phyloP scores from a whole-genome alignment of 2,329 filamentous ascomycete genomes.

The Microsporum audouinii region DNA sequence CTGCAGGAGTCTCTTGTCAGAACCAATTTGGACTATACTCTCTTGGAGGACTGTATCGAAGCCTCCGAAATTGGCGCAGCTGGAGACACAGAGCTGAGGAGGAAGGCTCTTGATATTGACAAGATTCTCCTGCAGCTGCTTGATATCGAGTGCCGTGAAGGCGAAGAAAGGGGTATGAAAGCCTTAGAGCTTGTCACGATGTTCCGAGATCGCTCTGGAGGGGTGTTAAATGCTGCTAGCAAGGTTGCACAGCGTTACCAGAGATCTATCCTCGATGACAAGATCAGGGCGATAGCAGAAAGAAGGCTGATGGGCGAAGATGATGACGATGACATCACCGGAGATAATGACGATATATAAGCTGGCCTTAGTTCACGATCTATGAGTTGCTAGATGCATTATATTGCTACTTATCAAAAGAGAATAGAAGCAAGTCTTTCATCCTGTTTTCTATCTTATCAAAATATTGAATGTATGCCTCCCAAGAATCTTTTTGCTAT shows the following conservation, averaged over 20 bases:
- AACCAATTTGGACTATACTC: slow-evolving; percentile 56
- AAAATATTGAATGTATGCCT: background rate
- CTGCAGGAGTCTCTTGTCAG: slow-evolving; percentile 78
- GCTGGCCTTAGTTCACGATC: background rate
- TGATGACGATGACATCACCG: slow-evolving; percentile 37
- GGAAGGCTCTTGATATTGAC: slow-evolving; percentile 73
- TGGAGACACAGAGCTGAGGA: slow-evolving; percentile 56
- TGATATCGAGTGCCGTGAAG: slow-evolving; percentile 78
- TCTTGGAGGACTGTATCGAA: slow-evolving; percentile 63
- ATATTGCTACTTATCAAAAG: background rate
- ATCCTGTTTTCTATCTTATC: background rate
- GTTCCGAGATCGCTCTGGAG: slow-evolving; percentile 71
- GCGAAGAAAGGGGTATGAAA: slow-evolving; percentile 88
- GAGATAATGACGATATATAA: slow-evolving; percentile 22
- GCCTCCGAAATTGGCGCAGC: slow-evolving; percentile 52
- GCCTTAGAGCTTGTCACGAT: slow-evolving; percentile 80
- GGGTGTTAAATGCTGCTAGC: slow-evolving; percentile 81
- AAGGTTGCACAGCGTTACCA: slow-evolving; percentile 85
- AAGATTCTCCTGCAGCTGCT: slow-evolving; percentile 82
- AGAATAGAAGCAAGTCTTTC: background rate
- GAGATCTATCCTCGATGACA: slow-evolving; percentile 66
- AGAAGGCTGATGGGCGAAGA: slow-evolving; percentile 50
- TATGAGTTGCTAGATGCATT: background rate
- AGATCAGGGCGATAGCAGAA: slow-evolving; percentile 80
- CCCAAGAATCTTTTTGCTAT: background rate